Percentiles rank a stretch among this genome's conserved stretches.
Conservation (phyloP, 2,329 filamentous ascomycete genomes). For the Colletotrichum sp. region DNA sequence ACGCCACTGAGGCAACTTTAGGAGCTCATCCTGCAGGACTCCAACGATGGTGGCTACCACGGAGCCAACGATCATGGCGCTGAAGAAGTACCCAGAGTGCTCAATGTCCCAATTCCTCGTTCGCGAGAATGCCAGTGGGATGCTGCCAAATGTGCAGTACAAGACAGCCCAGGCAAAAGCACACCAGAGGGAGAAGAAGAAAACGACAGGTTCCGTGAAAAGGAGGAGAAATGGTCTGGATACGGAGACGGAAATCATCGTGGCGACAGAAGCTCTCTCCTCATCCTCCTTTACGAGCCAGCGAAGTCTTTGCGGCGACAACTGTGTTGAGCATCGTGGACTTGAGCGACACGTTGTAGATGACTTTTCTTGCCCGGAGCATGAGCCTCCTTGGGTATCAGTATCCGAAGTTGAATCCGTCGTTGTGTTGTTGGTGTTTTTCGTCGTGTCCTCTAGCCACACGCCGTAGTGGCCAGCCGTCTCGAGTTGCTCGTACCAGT, state of each 20-base stretch:
- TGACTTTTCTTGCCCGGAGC: neutral
- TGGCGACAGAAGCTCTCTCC: constrained; percentile 68
- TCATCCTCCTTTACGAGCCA: constrained; percentile 85
- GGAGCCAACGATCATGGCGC: constrained; percentile 70
- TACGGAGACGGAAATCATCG: constrained; percentile 76
- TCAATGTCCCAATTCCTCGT: constrained; percentile 72
- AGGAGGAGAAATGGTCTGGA: constrained; percentile 81
- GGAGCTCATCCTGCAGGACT: constrained; percentile 74
- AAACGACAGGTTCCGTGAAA: constrained; percentile 78
- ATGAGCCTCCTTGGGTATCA: constrained; percentile 2
- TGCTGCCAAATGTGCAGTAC: constrained; percentile 82
- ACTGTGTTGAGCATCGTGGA: neutral
- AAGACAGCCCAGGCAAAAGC: constrained; percentile 89
- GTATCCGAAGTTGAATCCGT: neutral
- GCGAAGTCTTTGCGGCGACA: constrained; percentile 58
- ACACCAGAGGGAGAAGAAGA: constrained; percentile 89
- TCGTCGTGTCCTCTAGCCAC: constrained; percentile 33
- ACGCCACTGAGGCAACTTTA: constrained; percentile 50
- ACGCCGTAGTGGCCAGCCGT: constrained; percentile 60
- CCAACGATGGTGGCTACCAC: constrained; percentile 71
- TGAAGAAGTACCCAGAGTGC: constrained; percentile 65
- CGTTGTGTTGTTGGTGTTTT: constrained; percentile 6
- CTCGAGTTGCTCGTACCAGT: constrained; percentile 80
- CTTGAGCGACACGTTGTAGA: neutral
- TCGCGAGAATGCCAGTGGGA: constrained; percentile 76